Evolutionary conservation across 495 filamentous ascomycete species (phyloP).

Genomic region (Neurospora hispaniola): DNA sequence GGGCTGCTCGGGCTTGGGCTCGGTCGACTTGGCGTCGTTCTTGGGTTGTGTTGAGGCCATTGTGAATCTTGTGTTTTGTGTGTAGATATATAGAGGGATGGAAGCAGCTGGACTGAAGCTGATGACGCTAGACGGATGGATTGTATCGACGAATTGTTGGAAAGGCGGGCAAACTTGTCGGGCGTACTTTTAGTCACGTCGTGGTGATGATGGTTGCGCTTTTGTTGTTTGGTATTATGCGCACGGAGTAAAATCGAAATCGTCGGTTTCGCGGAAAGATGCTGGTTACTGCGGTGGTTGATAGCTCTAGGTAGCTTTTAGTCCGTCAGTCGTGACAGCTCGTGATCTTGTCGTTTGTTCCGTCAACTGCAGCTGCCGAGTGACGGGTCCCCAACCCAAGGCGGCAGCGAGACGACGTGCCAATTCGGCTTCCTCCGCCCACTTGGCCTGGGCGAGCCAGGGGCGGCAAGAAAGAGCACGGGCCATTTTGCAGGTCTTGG

Average conservation of each 20-base stretch:
- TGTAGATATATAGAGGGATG: background rate
- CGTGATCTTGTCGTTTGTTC: background rate
- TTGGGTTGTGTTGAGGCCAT: slow-evolving; percentile 26
- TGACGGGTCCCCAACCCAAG: background rate
- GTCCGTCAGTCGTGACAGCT: background rate
- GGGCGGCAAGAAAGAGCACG: background rate
- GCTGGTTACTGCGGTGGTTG: background rate
- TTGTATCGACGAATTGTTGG: background rate
- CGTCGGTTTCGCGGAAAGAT: background rate
- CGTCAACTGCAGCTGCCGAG: background rate
- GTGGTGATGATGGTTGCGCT: background rate
- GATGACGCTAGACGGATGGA: background rate
- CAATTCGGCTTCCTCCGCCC: too few relatives aligned
- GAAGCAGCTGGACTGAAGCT: background rate
- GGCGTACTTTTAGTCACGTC: background rate
- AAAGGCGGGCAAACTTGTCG: background rate
- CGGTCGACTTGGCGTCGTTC: slow-evolving; percentile 37
- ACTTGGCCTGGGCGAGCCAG: background rate
- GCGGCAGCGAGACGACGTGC: background rate
- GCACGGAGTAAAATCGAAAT: background rate
- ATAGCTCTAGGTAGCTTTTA: background rate
- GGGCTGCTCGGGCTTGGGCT: slow-evolving; percentile 12
- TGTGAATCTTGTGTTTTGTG: background rate
- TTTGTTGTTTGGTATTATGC: background rate
- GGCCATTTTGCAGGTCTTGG: background rate